phyloP scores from a whole-genome alignment of 192 early-diverging fungal genomes.

The Rhizoclosmatium sp. region DNA sequence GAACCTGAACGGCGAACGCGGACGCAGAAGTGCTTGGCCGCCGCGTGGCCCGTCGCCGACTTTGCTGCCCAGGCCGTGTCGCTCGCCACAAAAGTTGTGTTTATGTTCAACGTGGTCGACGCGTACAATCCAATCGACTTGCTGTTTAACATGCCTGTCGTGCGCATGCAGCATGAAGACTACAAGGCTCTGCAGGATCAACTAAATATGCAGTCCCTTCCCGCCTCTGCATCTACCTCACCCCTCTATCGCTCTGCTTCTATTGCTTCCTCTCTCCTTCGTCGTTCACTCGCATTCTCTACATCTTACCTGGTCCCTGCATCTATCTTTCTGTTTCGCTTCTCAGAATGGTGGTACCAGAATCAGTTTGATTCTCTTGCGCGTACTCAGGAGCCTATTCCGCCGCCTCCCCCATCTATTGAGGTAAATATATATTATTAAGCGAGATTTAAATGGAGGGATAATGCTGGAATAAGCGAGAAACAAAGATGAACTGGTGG shows the following conservation, averaged over 20 bases:
- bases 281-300: constrained; percentile 40
- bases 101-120: constrained; percentile 83
- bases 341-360: constrained; percentile 96
- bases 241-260: background rate
- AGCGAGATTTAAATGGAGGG: background rate
- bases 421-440: constrained; percentile 51
- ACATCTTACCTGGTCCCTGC: constrained; percentile 80
- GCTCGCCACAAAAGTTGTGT: constrained; percentile 60
- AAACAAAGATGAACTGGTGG: too few relatives aligned
- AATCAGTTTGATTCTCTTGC: constrained; percentile 77
- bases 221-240: background rate
- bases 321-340: constrained; percentile 92
- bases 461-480: too few relatives aligned
- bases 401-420: constrained; percentile 74
- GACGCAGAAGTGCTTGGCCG: background rate
- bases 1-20: background rate
- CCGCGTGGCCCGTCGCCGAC: constrained; percentile 64
- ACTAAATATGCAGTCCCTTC: background rate
- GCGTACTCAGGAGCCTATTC: constrained; percentile 61
- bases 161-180: constrained; percentile 82
- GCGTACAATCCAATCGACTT: constrained; percentile 88
- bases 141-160: constrained; percentile 77
- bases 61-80: constrained; percentile 71
- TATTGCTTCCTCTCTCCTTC: constrained; percentile 1
- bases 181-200: constrained; percentile 47